phyloP scores from a whole-genome alignment of 2,329 filamentous ascomycete species.

The Teratosphaeria gauchensis region DNA sequence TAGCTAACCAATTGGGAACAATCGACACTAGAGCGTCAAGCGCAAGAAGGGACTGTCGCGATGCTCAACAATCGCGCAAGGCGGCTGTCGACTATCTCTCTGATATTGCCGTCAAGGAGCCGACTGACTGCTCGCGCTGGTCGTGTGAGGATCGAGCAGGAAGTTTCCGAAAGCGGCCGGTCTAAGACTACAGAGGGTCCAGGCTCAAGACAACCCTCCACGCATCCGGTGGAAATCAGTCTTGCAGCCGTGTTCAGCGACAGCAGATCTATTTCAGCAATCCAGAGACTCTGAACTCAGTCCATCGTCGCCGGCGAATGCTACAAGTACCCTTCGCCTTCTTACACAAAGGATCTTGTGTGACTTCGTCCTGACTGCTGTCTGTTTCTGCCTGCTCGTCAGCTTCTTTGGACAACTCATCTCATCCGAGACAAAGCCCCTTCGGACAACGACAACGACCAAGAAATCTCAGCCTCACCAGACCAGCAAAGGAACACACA shows the following conservation, averaged over 20 bases:
- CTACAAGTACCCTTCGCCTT: slow-evolving; percentile 24
- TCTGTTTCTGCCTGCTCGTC: slow-evolving; percentile 20
- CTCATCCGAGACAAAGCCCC: slow-evolving; percentile 24
- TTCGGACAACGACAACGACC: slow-evolving; percentile 17
- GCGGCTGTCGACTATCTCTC: slow-evolving; percentile 13
- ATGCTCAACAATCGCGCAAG: slow-evolving; percentile 11
- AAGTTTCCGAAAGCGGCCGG: slow-evolving; percentile 24
- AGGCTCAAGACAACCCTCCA: slow-evolving; percentile 19
- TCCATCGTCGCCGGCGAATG: slow-evolving; percentile 9
- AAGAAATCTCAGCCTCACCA: slow-evolving; percentile 12
- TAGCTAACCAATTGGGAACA: slow-evolving; percentile 20
- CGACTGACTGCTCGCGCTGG: background rate
- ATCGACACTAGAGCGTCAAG: slow-evolving; percentile 14
- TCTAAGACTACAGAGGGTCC: slow-evolving; percentile 19
- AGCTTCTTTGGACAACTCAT: slow-evolving; percentile 6
- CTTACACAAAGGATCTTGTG: slow-evolving; percentile 26
- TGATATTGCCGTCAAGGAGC: background rate
- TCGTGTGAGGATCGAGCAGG: slow-evolving; percentile 12
- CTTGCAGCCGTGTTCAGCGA: slow-evolving; percentile 18
- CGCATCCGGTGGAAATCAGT: slow-evolving; percentile 21
- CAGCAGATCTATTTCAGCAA: slow-evolving; percentile 1
- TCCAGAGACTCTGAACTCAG: slow-evolving; percentile 9
- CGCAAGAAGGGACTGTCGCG: slow-evolving; percentile 13
- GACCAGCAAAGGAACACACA: slow-evolving; percentile 14
- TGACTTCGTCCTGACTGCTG: slow-evolving; percentile 19